Base-by-base conservation (phyloP, 257 asterid species). In the Ocimum tenuiflorum region DNA sequence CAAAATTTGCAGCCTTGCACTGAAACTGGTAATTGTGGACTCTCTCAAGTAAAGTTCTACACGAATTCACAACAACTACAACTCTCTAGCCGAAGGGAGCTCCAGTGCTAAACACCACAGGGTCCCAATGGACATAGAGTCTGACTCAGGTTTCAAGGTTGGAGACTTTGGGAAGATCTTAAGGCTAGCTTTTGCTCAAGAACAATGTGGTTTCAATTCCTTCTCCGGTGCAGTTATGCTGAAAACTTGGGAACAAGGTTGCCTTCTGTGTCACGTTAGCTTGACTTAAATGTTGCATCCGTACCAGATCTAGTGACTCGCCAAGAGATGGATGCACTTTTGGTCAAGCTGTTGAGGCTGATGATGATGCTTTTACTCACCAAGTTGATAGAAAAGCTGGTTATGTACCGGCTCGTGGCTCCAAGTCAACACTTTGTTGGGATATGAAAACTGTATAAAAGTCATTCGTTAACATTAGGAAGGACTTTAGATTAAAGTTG, bases 1-100 rank as follows among this genome's bases (percentile, higher is more conserved):
- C 77, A 95, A n/a, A 89, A 81, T 74, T 78, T 89, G 73, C 96
- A 73, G 80, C 96, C 96, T 48, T 91, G 95, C 81, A 91, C 94
- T 0, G 84, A 82, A 49, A 62, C 68, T 5, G 82, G 85, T 60
- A 96, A 87, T 73, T 73, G 83, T 51, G 96, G 96, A 48, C 98
- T 86, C 77, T 91, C 98, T 29, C 96, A 89, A 79, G 88, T 89
- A 14, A 91, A 80, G 73, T 85, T 91, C 82, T 89, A 85, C 79
- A 91, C 96, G 89, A 78, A 59, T 87, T 55, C 78, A 69, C 69
- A 85, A 74, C 70, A 82, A 79, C 74, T 50, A 72, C 31, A 64
- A 62, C 69, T 66, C 79, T 43, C 41, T 51, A 15, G 53, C 81
- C 43, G 84, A 82, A 71, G 94, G 87, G 58, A 75, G 83, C 82